Conservation (phyloP, 192 early-diverging fungal genomes). For the Coemansia sp. region DNA sequence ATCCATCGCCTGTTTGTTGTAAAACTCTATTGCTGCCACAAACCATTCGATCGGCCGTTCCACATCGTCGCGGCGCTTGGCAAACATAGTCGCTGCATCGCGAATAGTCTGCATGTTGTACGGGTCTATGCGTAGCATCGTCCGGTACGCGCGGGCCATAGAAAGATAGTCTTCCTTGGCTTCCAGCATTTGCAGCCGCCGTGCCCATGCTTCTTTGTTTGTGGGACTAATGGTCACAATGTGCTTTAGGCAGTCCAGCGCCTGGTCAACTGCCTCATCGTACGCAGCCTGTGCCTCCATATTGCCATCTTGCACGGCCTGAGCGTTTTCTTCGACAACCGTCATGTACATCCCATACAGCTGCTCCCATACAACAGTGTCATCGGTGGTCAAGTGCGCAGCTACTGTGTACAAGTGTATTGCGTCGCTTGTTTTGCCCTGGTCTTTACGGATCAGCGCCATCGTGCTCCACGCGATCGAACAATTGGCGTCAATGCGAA, state of each 20-base stretch:
- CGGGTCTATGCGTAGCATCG: constrained; percentile 62
- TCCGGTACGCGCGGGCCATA: constrained; percentile 61
- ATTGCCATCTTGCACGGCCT: constrained; percentile 14
- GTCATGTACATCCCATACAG: constrained; percentile 73
- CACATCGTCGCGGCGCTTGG: constrained; percentile 41
- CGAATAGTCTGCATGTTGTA: constrained; percentile 67
- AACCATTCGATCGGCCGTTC: constrained; percentile 45
- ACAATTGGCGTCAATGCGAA: constrained; percentile 68
- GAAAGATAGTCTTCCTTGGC: constrained; percentile 50
- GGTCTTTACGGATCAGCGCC: constrained; percentile 86
- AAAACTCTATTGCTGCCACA: constrained; percentile 29
- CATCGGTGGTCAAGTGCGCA: constrained; percentile 77
- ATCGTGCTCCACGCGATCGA: constrained; percentile 85
- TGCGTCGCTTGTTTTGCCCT: constrained; percentile 71
- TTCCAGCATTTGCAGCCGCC: constrained; percentile 65
- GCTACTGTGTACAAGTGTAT: constrained; percentile 83
- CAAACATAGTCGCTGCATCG: constrained; percentile 61
- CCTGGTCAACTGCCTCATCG: constrained; percentile 65
- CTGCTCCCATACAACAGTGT: constrained; percentile 78
- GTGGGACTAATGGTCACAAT: constrained; percentile 63
- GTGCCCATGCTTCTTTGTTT: constrained; percentile 69
- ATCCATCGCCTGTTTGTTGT: constrained; percentile 63
- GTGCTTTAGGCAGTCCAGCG: constrained; percentile 78
- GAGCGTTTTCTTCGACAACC: constrained; percentile 11
- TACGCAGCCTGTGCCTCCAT: constrained; percentile 41